Percentiles rank a stretch among this genome's conserved stretches.
Evolutionary conservation across 306 rosid genomes (phyloP).

Genomic region (Quercus rubra): DNA sequence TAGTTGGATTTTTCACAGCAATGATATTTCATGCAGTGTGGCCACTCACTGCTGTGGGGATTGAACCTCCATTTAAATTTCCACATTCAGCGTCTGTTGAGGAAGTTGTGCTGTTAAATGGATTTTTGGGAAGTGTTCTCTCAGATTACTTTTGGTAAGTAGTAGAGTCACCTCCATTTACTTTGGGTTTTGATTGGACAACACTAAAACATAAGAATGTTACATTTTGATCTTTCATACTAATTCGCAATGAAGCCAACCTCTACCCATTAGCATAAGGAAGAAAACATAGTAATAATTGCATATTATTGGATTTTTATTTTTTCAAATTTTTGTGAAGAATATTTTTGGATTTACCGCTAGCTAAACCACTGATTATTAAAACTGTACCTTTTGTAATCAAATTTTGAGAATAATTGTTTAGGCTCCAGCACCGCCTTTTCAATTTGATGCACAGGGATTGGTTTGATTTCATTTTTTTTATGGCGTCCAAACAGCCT

Average conservation of each 20-base stretch:
- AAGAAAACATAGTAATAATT: not conserved
- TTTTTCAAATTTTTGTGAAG: too few species aligned
- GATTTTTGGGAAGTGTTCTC: constrained; percentile 54
- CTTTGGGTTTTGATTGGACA: not conserved
- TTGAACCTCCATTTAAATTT: constrained; percentile 52
- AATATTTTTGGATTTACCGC: not conserved
- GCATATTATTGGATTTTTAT: not conserved
- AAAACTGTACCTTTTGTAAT: not conserved
- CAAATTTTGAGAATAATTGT: not conserved
- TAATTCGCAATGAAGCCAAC: not conserved
- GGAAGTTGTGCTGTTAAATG: constrained; percentile 57
- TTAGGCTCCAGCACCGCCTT: not conserved
- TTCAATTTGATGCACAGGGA: not conserved
- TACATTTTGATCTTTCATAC: not conserved
- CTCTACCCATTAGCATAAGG: not conserved
- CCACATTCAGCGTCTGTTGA: constrained; percentile 44
- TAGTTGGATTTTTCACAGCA: not conserved
- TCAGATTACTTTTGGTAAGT: constrained; percentile 74
- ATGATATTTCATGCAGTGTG: constrained; percentile 42
- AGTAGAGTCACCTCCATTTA: constrained; percentile 7
- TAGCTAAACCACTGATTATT: not conserved
- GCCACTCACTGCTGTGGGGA: constrained; percentile 64
- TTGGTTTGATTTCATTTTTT: not conserved
- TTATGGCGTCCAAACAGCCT: not conserved
- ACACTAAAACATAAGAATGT: not conserved